Conservation (phyloP, 352 stramenopile species). For the Globisporangium paddicum region DNA sequence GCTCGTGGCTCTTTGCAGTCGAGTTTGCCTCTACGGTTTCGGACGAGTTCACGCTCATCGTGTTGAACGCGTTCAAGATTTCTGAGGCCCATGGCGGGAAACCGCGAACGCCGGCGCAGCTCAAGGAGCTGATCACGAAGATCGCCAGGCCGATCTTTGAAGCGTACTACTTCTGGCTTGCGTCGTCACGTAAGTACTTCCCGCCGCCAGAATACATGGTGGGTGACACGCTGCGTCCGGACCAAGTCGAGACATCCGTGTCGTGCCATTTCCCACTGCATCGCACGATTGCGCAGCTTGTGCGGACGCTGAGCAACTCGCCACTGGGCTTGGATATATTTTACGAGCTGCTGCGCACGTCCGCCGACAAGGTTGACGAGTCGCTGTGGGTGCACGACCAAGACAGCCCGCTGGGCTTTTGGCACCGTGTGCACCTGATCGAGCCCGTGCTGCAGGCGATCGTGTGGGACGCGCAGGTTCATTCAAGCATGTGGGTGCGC, state of each 20-base stretch:
- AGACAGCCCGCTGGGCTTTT: conserved; percentile 66
- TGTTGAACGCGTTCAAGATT: conserved; percentile 75
- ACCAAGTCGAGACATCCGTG: conserved; percentile 60
- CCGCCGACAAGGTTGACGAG: conserved; percentile 17
- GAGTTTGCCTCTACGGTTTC: conserved; percentile 83
- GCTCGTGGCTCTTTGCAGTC: conserved; percentile 77
- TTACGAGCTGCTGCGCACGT: conserved; percentile 39
- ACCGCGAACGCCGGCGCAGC: conserved; percentile 4
- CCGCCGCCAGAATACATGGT: conserved; percentile 53
- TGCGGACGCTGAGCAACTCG: conserved; percentile 64
- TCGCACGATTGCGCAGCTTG: conserved; percentile 65
- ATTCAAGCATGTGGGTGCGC: conserved; percentile 78
- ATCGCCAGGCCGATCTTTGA: conserved; percentile 67
- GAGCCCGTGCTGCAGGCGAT: conserved; percentile 76
- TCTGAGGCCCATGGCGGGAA: conserved; percentile 13
- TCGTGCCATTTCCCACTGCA: conserved; percentile 83
- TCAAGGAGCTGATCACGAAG: conserved; percentile 38
- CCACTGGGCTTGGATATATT: conserved; percentile 51
- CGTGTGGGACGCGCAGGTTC: conserved; percentile 85
- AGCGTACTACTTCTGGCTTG: conserved; percentile 79
- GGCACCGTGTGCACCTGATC: conserved; percentile 77
- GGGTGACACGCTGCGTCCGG: conserved; percentile 40
- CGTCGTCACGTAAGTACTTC: conserved; percentile 72
- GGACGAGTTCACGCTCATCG: conserved; percentile 74
- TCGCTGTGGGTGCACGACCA: conserved; percentile 57